phyloP scores from a whole-genome alignment of 2,329 filamentous ascomycete species.

The Talaromyces marneffei region DNA sequence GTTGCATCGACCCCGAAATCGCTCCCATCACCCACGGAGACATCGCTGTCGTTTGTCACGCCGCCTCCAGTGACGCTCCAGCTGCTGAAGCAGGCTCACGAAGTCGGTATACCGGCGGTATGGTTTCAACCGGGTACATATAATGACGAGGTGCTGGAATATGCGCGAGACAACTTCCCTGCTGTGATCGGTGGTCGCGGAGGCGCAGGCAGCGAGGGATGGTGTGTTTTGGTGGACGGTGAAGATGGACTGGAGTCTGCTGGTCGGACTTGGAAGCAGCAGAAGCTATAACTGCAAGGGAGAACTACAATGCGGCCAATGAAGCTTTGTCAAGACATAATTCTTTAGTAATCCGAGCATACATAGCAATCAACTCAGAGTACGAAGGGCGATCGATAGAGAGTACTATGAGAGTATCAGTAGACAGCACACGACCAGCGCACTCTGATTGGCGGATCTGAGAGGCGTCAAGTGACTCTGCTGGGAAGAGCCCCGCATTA shows the following conservation, averaged over 20 bases:
- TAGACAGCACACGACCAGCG: background rate
- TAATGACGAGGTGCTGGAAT: slow-evolving; percentile 66
- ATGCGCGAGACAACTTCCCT: slow-evolving; percentile 63
- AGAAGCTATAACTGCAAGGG: slow-evolving; percentile 31
- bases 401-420: too few relatives aligned
- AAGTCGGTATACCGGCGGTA: slow-evolving; percentile 65
- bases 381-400: too few relatives aligned
- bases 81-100: slow-evolving; percentile 70
- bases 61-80: slow-evolving; percentile 70
- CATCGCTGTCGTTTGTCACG: slow-evolving; percentile 80
- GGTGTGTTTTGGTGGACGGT: slow-evolving; percentile 84
- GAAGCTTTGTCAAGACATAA: background rate
- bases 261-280: slow-evolving; percentile 47
- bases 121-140: slow-evolving; percentile 92
- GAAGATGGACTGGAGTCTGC: slow-evolving; percentile 54
- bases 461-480: background rate
- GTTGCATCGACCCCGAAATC: slow-evolving; percentile 61
- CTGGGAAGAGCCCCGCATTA: background rate
- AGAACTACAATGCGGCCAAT: too few relatives aligned
- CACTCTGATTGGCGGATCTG: background rate
- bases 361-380: too few relatives aligned
- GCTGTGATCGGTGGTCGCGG: slow-evolving; percentile 63
- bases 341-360: background rate
- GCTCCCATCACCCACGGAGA: slow-evolving; percentile 62
- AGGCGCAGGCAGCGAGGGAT: slow-evolving; percentile 64